A percentile compares a stretch with the other conserved stretches of the same genome.
phyloP scores from a whole-genome alignment of 371 early-diverging fungal species.

The Mortierella sp. region DNA sequence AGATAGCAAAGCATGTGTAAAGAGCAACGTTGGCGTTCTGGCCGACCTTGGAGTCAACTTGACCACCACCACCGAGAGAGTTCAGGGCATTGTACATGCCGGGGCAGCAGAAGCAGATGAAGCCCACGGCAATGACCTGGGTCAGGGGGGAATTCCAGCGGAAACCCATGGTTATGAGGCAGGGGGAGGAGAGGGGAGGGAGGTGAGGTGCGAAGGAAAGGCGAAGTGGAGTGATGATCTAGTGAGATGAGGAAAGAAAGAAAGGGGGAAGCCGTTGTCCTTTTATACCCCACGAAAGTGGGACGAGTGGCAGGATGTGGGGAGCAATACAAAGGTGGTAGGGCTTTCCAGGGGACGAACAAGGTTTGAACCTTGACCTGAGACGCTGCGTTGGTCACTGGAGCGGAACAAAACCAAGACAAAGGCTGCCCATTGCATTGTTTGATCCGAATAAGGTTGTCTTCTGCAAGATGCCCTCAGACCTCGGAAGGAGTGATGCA shows the following conservation, averaged over 20 bases:
- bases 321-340: no score
- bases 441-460: no score
- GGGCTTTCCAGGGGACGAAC: no score
- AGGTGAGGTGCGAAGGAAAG: neutral
- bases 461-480: no score
- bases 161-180: constrained; percentile 29
- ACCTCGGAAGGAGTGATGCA: no score
- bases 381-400: no score
- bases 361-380: no score
- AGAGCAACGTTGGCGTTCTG: constrained; percentile 78
- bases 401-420: no score
- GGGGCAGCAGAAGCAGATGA: constrained; percentile 78
- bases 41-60: constrained; percentile 67
- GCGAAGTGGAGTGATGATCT: neutral
- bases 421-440: no score
- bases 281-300: no score
- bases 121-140: constrained; percentile 74
- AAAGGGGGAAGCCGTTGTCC: neutral
- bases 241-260: neutral
- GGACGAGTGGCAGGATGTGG: no score
- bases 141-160: constrained; percentile 67
- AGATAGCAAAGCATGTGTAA: constrained; percentile 75
- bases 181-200: neutral
- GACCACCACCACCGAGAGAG: constrained; percentile 73
- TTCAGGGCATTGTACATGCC: constrained; percentile 86